Base-by-base conservation (phyloP, 768 basidiomycete genomes). In the Lactarius hengduanensis region DNA sequence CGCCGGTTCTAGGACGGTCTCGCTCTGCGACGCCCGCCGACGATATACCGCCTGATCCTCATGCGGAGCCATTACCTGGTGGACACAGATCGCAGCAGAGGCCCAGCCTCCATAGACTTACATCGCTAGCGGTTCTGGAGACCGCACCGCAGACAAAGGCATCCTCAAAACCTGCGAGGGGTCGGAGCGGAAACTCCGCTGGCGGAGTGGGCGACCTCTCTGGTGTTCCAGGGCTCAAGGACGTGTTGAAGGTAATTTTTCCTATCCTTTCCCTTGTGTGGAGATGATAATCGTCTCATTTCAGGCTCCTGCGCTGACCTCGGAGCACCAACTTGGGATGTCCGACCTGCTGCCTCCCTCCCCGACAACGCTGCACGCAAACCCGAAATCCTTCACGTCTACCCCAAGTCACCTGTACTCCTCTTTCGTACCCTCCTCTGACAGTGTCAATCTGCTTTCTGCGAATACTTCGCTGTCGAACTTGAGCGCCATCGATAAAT, bases 331-430 rank as follows among this genome's bases (percentile, higher is more conserved):
- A 70, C 75, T 88, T 20, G 88, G 87, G 38, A 85, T 87, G 75
- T 71, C 81, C 16, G 90, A 92, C 71, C 77, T 92, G 28, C 77
- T 91, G 22, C 90, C 91, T 6, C 90, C 91, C 1, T 92, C 91
- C 15, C 90, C 89, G 10, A 86, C 80, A 76, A 34, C 77, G 75
- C 26, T 73, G 75, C 34, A 78, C 77, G 67, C 78, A 68, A 63
- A 75, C 75, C 40, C 80, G 79, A 55, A 73, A 72, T 18, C 79
- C 77, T 65, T 72, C 77, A 41, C 78, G 79, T 18, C 77, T 80
- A 2, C 82, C 76, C 58, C 76, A 75, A 50, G 77, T 81, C 34
- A 78, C 76, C 57, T 70, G 69, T 36, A 69, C 71, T 34, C 65
- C 71, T 76, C 45, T 75, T 72, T 69, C 76, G 77, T 71, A 74